Evolutionary conservation across 192 early-diverging fungal genomes (phyloP).

Genomic region (Ramicandelaber brevisporus): DNA sequence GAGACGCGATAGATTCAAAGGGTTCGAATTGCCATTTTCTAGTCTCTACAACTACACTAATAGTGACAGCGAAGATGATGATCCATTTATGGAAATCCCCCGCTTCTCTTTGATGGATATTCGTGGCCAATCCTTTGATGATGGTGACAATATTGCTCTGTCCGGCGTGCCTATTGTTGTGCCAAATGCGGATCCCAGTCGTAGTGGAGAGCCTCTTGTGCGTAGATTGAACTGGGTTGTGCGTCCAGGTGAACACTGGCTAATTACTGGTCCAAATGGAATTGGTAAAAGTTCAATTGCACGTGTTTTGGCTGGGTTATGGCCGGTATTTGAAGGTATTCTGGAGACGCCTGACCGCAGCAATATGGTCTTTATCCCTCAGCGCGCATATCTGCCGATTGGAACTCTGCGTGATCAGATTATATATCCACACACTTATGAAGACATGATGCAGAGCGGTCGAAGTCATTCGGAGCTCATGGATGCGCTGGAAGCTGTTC

Average conservation of each 20-base stretch:
- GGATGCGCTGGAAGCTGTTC: constrained; percentile 58
- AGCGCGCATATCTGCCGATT: constrained; percentile 79
- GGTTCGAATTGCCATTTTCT: no score
- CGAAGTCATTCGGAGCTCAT: constrained; percentile 64
- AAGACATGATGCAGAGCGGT: constrained; percentile 52
- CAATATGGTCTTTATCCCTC: constrained; percentile 93
- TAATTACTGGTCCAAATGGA: constrained; percentile 90
- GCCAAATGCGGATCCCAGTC: constrained; percentile 18
- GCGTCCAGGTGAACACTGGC: constrained; percentile 70
- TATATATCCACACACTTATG: constrained; percentile 83
- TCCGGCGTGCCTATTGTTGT: constrained; percentile 74
- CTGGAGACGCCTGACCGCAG: constrained; percentile 43
- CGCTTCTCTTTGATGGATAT: constrained; percentile 7
- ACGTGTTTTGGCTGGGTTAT: constrained; percentile 86
- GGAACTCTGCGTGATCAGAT: constrained; percentile 94
- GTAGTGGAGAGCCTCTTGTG: constrained; percentile 72
- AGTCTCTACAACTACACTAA: no score
- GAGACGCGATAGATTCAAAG: constrained; percentile 22
- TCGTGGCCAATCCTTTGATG: constrained; percentile 9
- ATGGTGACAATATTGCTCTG: constrained; percentile 53
- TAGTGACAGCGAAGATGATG: constrained; percentile 27
- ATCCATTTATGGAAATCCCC: constrained; percentile 1
- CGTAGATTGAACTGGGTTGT: constrained; percentile 65
- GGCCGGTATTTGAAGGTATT: constrained; percentile 72
- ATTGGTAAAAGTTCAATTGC: constrained; percentile 79